Percentiles rank a stretch among this genome's conserved stretches.
Evolutionary conservation across 2,329 filamentous ascomycete genomes (phyloP).

Genomic region (Aphanocladium album): DNA sequence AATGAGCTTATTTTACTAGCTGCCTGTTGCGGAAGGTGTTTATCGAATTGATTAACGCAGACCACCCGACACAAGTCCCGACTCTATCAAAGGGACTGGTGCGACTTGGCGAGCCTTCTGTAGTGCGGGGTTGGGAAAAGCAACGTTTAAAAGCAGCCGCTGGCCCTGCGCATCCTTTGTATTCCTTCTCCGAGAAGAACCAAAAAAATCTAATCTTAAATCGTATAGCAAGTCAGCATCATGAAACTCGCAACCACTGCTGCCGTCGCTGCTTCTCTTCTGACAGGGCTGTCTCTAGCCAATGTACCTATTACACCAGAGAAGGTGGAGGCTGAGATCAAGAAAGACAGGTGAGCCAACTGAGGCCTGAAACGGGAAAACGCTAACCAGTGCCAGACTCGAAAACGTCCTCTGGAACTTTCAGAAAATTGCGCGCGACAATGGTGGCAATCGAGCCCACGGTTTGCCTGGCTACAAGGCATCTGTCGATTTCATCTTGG

Average conservation of each 20-base stretch:
- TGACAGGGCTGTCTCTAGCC: not conserved
- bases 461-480: slow-evolving; percentile 55
- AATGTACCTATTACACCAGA: not conserved
- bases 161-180: not conserved
- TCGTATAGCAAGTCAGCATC: not conserved
- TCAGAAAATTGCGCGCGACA: slow-evolving; percentile 47
- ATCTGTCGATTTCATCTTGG: slow-evolving; percentile 52
- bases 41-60: not conserved
- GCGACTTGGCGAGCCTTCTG: not conserved
- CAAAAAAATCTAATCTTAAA: no score
- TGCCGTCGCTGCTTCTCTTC: not conserved
- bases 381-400: slow-evolving; percentile 32
- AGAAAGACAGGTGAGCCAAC: not conserved
- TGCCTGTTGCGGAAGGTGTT: not conserved
- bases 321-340: not conserved
- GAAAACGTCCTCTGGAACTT: slow-evolving; percentile 50
- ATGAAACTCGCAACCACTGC: not conserved
- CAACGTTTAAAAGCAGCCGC: not conserved
- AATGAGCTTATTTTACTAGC: not conserved
- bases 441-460: slow-evolving; percentile 57
- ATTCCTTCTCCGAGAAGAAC: no score
- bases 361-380: not conserved
- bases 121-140: not conserved
- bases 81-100: not conserved
- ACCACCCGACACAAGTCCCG: not conserved